Evolutionary conservation across 495 filamentous ascomycete species (phyloP).

Genomic region (Daldinia concentrica): DNA sequence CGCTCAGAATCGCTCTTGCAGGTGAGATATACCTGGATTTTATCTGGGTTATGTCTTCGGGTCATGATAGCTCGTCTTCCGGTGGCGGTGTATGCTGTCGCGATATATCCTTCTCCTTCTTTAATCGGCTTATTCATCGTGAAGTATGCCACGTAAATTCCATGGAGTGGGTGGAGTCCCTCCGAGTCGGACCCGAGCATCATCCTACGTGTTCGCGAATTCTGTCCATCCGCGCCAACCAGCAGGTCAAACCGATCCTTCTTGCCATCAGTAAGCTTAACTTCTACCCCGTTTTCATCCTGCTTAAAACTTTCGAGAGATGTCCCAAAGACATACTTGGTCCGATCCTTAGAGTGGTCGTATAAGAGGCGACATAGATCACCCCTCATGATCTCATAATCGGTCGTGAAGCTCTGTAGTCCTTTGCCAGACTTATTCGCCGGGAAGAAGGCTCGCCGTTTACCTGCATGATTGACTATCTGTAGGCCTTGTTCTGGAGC

Average conservation of each 20-base stretch:
- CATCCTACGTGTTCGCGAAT: constrained; percentile 55
- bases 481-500: constrained; percentile 54
- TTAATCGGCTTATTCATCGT: constrained; percentile 47
- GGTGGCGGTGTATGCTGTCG: constrained; percentile 48
- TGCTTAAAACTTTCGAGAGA: constrained; percentile 46
- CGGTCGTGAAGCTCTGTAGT: constrained; percentile 57
- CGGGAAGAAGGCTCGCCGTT: constrained; percentile 53
- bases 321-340: constrained; percentile 57
- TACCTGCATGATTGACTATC: constrained; percentile 53
- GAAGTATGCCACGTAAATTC: constrained; percentile 52
- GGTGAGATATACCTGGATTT: constrained; percentile 53
- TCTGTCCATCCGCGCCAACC: constrained; percentile 60
- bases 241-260: constrained; percentile 56
- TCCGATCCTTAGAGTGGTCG: constrained; percentile 51
- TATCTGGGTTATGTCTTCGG: constrained; percentile 49
- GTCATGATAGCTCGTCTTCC: constrained; percentile 51
- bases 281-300: constrained; percentile 42
- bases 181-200: constrained; percentile 47
- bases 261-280: constrained; percentile 52
- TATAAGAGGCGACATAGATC: constrained; percentile 57
- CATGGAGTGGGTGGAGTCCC: constrained; percentile 42
- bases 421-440: constrained; percentile 50
- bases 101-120: constrained; percentile 50
- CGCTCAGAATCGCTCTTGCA: constrained; percentile 40
- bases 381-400: constrained; percentile 65